Evolutionary conservation across 352 stramenopile species (phyloP), one percentile per base, ranked within the genome.

Genomic region (Pythium sukuiense): DNA sequence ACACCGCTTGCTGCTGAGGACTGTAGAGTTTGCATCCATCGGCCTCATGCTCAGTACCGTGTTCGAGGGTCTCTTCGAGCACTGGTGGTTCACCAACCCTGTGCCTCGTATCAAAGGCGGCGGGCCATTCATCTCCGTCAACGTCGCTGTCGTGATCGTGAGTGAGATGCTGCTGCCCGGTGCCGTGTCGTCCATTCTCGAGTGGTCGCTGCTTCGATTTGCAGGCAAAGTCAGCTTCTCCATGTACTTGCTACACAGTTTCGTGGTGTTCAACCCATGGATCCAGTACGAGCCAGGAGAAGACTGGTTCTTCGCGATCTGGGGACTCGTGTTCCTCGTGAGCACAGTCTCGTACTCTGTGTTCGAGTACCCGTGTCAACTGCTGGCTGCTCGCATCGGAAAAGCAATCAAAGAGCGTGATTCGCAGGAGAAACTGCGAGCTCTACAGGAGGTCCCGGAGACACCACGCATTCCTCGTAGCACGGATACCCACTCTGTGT

Each of bases 301-400:
- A 53, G 67, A 87, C 58, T 63, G 61, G 14, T 67, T 85, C 50
- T 79, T 80, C 20, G 57, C 55, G 0, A 46, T 65, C 7, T 77
- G 84, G 48, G 67, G 59, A 7, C 64, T 85, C 48, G 41, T 52
- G 12, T 57, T 63, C 27, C 57, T 77, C 8, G 46, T 85, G 9
- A 73, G 70, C 26, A 79, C 73, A 0, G 37, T 67, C 20, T 83
- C 74, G 6, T 83, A 82, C 43, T 55, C 74, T 16, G 13, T 77
- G 13, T 32, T 89, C 32, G 76, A 89, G 70, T 73, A 77, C 48
- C 78, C 78, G 46, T 85, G 76, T 3, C 80, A 85, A 50, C 35
- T 72, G 11, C 20, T 85, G 11, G 77, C 78, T 12, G 63, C 64
- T n/a, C 58, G 65, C 18, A 71, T 83, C 50, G 71, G 69, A 39